Conservation (phyloP, 345 rosid genomes). For the Excoecaria agallocha region DNA sequence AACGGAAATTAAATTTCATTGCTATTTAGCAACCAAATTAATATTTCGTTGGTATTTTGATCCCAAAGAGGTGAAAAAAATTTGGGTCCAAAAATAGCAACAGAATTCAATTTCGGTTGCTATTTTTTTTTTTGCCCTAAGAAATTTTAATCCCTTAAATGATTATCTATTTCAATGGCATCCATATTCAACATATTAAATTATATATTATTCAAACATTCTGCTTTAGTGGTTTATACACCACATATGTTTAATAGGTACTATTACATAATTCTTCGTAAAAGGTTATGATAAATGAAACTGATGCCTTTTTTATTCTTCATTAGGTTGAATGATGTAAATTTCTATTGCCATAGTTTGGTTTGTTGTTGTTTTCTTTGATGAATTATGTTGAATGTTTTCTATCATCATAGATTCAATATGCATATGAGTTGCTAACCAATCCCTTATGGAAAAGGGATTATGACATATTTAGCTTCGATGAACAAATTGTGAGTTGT, state of each 20-base stretch:
- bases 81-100: too few relatives aligned
- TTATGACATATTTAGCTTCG: constrained; percentile 71
- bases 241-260: neutral
- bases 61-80: too few relatives aligned
- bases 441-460: constrained; percentile 78
- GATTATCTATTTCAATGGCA: neutral
- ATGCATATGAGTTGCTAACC: constrained; percentile 76
- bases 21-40: too few relatives aligned
- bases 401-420: constrained; percentile 52
- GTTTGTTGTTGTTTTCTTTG: neutral
- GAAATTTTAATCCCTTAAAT: neutral
- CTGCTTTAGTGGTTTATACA: neutral
- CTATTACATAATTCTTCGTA: neutral
- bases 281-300: neutral
- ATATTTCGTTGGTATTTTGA: too few relatives aligned
- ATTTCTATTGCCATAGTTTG: neutral
- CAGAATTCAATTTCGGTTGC: too few relatives aligned
- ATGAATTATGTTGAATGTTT: constrained; percentile 4
- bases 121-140: too few relatives aligned
- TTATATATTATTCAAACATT: neutral
- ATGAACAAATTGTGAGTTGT: constrained; percentile 73
- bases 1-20: too few relatives aligned
- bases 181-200: neutral
- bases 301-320: neutral
- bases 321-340: neutral